phyloP scores from a whole-genome alignment of 805 yeast genomes.

The Lachancea fermentati region DNA sequence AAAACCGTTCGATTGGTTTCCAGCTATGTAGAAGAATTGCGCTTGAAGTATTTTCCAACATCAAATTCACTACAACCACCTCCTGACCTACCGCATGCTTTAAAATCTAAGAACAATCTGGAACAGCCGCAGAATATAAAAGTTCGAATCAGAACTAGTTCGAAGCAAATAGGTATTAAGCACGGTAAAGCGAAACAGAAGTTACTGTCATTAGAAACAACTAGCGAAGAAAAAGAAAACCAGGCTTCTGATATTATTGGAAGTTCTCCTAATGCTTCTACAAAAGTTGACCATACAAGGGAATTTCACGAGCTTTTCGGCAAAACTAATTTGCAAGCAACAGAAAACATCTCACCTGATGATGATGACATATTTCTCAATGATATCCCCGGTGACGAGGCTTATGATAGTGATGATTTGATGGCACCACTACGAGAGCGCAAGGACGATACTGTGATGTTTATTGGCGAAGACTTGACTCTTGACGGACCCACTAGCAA shows the following conservation, averaged over 20 bases:
- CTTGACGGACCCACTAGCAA: background rate
- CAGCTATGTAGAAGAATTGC: conserved; percentile 30
- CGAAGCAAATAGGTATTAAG: conserved; percentile 34
- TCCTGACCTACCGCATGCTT: conserved; percentile 30
- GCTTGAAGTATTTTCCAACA: conserved; percentile 29
- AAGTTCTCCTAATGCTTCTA: conserved; percentile 4
- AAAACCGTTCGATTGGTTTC: conserved; percentile 27
- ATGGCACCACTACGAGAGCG: conserved; percentile 30
- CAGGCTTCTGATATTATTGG: conserved; percentile 4
- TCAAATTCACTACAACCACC: conserved; percentile 33
- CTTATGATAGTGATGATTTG: conserved; percentile 32
- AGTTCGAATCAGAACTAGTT: conserved; percentile 31
- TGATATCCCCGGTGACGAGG: conserved; percentile 35
- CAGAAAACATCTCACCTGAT: conserved; percentile 5
- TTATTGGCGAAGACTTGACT: background rate
- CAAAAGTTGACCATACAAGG: conserved; percentile 27
- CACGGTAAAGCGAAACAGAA: conserved; percentile 34
- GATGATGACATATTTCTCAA: conserved; percentile 24
- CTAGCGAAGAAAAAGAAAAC: conserved; percentile 21
- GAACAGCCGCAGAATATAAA: conserved; percentile 31
- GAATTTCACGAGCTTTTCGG: conserved; percentile 30
- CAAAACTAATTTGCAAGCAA: conserved; percentile 10
- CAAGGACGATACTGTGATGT: conserved; percentile 2
- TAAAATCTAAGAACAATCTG: conserved; percentile 30
- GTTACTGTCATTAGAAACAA: conserved; percentile 30